Percentiles rank a stretch among this genome's conserved stretches.
Evolutionary conservation across 257 asterid species (phyloP).

Genomic region (Scutellaria barbata): DNA sequence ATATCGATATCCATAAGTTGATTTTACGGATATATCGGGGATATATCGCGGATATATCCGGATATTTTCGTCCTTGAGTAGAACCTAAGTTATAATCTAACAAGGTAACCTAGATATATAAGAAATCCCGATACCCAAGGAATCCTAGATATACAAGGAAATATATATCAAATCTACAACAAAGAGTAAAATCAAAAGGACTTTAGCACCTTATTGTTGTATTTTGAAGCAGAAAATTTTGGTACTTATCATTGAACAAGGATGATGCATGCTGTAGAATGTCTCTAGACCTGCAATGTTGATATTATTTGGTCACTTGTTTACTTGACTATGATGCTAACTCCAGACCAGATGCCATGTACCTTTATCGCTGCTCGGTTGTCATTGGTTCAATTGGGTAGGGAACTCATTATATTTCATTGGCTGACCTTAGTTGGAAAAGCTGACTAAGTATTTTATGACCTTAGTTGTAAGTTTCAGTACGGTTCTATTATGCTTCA

Average conservation of each 20-base stretch:
- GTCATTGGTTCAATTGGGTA: neutral
- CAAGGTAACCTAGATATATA: too few relatives aligned
- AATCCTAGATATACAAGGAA: too few relatives aligned
- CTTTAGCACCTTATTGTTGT: neutral
- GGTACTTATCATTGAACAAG: neutral
- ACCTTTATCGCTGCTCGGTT: neutral
- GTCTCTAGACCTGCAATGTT: neutral
- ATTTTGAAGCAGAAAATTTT: neutral
- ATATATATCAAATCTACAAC: too few relatives aligned
- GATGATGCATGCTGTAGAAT: neutral
- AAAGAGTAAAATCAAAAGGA: neutral
- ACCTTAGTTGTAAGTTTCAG: neutral
- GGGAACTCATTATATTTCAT: neutral
- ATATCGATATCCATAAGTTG: too few relatives aligned
- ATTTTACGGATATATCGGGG: too few relatives aligned
- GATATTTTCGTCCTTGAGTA: too few relatives aligned
- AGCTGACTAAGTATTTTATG: neutral
- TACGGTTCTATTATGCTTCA: neutral
- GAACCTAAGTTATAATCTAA: too few relatives aligned
- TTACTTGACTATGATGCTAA: neutral
- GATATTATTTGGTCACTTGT: neutral
- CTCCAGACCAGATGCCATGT: conserved; percentile 4
- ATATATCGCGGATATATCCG: too few relatives aligned
- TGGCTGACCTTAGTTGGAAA: conserved; percentile 4
- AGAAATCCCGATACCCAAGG: too few relatives aligned